Evolutionary conservation across 441 rosid species (phyloP).

Genomic region (Raphanus hybrid): DNA sequence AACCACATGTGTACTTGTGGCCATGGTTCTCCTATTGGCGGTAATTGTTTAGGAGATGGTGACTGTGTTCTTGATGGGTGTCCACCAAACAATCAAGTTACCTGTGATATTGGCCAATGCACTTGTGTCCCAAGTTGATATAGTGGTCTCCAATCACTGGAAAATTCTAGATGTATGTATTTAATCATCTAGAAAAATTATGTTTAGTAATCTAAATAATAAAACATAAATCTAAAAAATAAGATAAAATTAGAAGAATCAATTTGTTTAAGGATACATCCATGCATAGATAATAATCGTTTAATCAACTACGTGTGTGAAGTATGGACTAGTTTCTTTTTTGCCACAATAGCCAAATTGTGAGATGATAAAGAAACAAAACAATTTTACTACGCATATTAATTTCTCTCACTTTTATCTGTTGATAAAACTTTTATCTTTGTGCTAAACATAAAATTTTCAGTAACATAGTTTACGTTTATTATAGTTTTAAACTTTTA

Average conservation of each 20-base stretch:
- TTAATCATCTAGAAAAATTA: background rate
- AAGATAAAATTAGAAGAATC: background rate
- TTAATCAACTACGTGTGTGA: background rate
- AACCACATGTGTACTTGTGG: constrained; percentile 12
- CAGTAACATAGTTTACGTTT: background rate
- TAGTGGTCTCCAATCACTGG: background rate
- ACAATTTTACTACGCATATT: background rate
- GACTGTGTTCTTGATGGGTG: constrained; percentile 11
- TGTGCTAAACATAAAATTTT: background rate
- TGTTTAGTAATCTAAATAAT: background rate
- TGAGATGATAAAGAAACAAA: background rate
- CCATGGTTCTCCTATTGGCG: constrained; percentile 20
- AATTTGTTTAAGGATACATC: background rate
- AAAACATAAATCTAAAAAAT: background rate
- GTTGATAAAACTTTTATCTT: background rate
- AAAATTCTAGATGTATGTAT: background rate
- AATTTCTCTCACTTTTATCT: background rate
- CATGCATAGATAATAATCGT: background rate
- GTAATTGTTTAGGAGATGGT: background rate
- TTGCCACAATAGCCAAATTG: background rate
- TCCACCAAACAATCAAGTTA: background rate
- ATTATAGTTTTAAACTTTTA: background rate
- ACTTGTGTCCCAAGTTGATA: constrained; percentile 19
- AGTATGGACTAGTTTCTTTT: background rate
- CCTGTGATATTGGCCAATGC: background rate